Conservation (phyloP, 768 basidiomycete genomes). For the Leccinum pellstonianum region DNA sequence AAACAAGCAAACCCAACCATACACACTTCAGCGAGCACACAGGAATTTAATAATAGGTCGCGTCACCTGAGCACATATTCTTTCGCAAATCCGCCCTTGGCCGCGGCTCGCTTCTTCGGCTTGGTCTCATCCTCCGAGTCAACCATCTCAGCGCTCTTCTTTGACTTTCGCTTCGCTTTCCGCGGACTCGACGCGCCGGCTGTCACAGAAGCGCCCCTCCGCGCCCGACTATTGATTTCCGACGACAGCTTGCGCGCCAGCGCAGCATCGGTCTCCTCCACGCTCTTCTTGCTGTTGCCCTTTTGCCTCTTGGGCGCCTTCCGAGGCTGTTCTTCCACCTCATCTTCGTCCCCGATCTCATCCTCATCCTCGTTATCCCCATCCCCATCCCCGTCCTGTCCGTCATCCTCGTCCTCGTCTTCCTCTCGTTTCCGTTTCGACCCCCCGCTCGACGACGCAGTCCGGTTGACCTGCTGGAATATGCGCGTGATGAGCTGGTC, state of each 20-base stretch:
- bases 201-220: conserved; percentile 41
- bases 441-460: conserved; percentile 23
- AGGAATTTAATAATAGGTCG: neutral
- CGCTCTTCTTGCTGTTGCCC: conserved; percentile 45
- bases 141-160: conserved; percentile 53
- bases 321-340: conserved; percentile 19
- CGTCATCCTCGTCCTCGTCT: conserved; percentile 10
- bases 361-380: neutral
- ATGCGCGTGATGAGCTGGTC: conserved; percentile 66
- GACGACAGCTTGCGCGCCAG: conserved; percentile 68
- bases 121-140: conserved; percentile 53
- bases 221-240: conserved; percentile 65
- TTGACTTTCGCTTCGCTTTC: conserved; percentile 42
- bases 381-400: neutral
- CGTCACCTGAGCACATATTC: conserved; percentile 69
- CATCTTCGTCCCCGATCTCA: conserved; percentile 20
- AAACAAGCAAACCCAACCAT: conserved; percentile 2
- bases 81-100: conserved; percentile 77
- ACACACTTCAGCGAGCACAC: conserved; percentile 2
- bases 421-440: conserved; percentile 31
- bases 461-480: conserved; percentile 56
- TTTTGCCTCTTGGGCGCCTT: conserved; percentile 42
- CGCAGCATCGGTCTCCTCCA: conserved; percentile 64
- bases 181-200: conserved; percentile 40
- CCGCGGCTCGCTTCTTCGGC: conserved; percentile 50